phyloP scores from a whole-genome alignment of 139 green algal genomes.

The Chlorokybus atmophyticus region DNA sequence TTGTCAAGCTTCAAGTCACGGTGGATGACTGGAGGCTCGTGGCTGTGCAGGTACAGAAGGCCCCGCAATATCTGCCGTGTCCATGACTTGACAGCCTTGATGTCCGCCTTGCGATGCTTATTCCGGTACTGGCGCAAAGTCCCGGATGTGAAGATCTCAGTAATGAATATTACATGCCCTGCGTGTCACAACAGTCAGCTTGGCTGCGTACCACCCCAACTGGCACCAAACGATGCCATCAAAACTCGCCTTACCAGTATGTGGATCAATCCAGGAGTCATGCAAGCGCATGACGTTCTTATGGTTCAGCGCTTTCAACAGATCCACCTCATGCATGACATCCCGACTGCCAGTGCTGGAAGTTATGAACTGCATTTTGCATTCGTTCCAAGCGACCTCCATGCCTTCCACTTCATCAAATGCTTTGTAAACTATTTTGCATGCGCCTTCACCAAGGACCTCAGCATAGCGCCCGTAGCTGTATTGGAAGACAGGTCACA shows the following conservation, averaged over 20 bases:
- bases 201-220: slow-evolving; percentile 73
- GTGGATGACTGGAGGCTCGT: slow-evolving; percentile 8
- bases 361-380: slow-evolving; percentile 73
- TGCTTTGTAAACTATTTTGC: slow-evolving; percentile 91
- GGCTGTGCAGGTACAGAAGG: slow-evolving; percentile 14
- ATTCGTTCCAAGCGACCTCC: slow-evolving; percentile 94
- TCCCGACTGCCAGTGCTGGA: too few relatives aligned
- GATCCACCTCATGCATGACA: slow-evolving; percentile 83
- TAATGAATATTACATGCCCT: slow-evolving; percentile 90
- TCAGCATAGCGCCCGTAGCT: too few relatives aligned
- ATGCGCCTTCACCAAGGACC: too few relatives aligned
- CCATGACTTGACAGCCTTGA: slow-evolving; percentile 78
- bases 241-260: too few relatives aligned
- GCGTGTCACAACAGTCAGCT: slow-evolving; percentile 48
- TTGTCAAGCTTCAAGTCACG: slow-evolving; percentile 7
- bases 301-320: slow-evolving; percentile 87
- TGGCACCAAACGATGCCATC: too few relatives aligned
- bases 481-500: too few relatives aligned
- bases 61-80: slow-evolving; percentile 87
- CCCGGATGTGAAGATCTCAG: slow-evolving; percentile 85
- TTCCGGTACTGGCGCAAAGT: slow-evolving; percentile 62
- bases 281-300: slow-evolving; percentile 93
- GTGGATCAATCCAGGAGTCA: slow-evolving; percentile 74
- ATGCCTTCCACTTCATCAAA: slow-evolving; percentile 82
- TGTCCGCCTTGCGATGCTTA: slow-evolving; percentile 34